Percentiles rank a stretch among this genome's conserved stretches.
Evolutionary conservation across 2,329 filamentous ascomycete genomes (phyloP).

Genomic region (Penicillium nordicum): DNA sequence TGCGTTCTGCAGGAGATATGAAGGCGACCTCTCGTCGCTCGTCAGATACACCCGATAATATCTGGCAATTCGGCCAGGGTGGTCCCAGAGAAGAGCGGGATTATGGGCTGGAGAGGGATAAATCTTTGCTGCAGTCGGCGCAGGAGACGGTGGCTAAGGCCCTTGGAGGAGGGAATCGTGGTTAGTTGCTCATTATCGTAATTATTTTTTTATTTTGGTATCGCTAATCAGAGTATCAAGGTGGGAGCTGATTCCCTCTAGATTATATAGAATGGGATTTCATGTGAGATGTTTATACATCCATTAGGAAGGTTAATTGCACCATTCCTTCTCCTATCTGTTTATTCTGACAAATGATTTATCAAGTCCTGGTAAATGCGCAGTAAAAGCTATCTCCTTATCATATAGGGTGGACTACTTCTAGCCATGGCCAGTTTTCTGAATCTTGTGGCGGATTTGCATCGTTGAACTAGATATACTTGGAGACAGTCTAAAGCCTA

Average conservation of each 20-base stretch:
- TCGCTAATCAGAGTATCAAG: not conserved
- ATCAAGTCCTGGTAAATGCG: not conserved
- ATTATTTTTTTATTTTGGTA: not conserved
- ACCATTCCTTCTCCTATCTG: not conserved
- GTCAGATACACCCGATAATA: slow-evolving; percentile 18
- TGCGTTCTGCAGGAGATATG: slow-evolving; percentile 15
- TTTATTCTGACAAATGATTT: too few relatives aligned
- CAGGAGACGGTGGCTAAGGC: slow-evolving; percentile 28
- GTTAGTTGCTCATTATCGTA: slow-evolving; percentile 3
- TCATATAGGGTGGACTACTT: not conserved
- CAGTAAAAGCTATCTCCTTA: not conserved
- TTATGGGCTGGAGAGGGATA: slow-evolving; percentile 6
- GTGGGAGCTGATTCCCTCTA: not conserved
- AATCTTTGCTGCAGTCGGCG: slow-evolving; percentile 15
- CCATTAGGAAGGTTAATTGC: too few relatives aligned
- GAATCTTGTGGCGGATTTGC: too few relatives aligned
- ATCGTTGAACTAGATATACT: not conserved
- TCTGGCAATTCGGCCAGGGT: slow-evolving; percentile 8
- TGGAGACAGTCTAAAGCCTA: not conserved
- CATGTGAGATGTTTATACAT: not conserved
- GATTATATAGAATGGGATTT: not conserved
- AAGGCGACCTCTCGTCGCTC: slow-evolving; percentile 15
- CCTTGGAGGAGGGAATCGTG: slow-evolving; percentile 24
- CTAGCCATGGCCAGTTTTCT: not conserved
- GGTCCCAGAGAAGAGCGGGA: not conserved